A percentile compares a stretch with the other conserved stretches of the same genome.
These are phyloP conservation scores for Chlamydomonas eustigma DNA, from an alignment of 139 green algal species.

Conservation along the genomic window DNA sequence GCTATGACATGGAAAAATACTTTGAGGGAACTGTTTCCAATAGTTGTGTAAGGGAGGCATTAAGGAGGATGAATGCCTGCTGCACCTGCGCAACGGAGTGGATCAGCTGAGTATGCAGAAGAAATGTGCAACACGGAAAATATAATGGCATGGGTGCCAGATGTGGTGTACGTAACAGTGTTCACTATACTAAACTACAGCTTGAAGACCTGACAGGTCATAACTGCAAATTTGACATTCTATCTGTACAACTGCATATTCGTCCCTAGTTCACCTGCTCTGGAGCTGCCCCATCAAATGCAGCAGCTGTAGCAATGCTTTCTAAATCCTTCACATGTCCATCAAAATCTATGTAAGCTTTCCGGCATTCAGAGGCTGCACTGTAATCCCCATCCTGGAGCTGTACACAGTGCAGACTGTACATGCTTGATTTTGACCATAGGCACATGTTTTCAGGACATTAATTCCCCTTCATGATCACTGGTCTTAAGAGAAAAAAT, in stretches of 20 bases:
- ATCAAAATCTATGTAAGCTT: slow-evolving; percentile 17
- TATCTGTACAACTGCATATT: background rate
- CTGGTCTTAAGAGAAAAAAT: no score
- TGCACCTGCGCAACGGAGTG: no score
- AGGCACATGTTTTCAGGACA: no score
- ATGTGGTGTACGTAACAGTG: no score
- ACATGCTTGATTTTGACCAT: no score
- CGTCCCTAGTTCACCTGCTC: background rate
- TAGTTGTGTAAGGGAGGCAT: slow-evolving; percentile 14
- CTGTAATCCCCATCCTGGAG: slow-evolving; percentile 14
- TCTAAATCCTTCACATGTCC: slow-evolving; percentile 17
- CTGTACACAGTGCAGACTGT: no score
- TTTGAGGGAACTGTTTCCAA: background rate
- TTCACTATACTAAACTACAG: no score
- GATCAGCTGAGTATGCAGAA: no score
- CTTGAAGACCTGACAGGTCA: background rate
- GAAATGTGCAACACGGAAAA: no score
- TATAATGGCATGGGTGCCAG: no score
- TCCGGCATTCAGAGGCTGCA: background rate
- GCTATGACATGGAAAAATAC: slow-evolving; percentile 1
- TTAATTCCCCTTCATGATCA: no score
- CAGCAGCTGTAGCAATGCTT: background rate
- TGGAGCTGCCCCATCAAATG: background rate
- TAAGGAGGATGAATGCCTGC: slow-evolving; percentile 26
- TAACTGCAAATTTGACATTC: background rate